phyloP scores from a whole-genome alignment of 2,329 filamentous ascomycete species.

The Colletotrichum navitas region DNA sequence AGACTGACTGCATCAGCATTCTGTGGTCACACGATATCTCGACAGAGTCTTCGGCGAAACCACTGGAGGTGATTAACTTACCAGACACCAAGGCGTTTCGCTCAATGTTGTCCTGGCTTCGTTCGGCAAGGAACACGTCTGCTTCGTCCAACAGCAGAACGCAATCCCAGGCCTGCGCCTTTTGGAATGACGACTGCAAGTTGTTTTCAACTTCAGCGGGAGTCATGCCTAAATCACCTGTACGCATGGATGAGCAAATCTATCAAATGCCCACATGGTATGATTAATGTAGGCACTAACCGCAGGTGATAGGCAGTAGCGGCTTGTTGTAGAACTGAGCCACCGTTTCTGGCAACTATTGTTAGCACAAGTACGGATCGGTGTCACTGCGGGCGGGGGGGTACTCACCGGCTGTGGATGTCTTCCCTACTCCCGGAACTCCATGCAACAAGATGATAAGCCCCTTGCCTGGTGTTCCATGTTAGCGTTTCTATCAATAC shows the following conservation, averaged over 20 bases:
- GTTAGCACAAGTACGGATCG: background rate
- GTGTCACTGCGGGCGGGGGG: background rate
- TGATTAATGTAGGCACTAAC: conserved; percentile 59
- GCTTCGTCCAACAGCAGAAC: conserved; percentile 31
- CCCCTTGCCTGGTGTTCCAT: conserved; percentile 45
- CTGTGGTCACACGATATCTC: background rate
- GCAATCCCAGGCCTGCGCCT: conserved; percentile 39
- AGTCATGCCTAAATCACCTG: conserved; percentile 25
- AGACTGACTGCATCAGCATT: conserved; percentile 46
- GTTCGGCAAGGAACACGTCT: conserved; percentile 71
- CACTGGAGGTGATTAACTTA: background rate
- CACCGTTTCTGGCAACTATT: conserved; percentile 2
- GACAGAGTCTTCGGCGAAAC: background rate
- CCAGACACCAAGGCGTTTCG: conserved; percentile 25
- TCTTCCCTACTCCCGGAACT: conserved; percentile 63
- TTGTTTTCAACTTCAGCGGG: conserved; percentile 28
- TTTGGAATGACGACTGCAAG: conserved; percentile 12
- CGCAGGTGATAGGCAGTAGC: conserved; percentile 61
- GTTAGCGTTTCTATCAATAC: background rate
- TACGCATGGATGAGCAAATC: conserved; percentile 56
- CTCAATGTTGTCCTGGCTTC: conserved; percentile 60
- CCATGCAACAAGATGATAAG: conserved; percentile 61
- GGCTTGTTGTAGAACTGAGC: conserved; percentile 35
- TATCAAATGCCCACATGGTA: conserved; percentile 52
- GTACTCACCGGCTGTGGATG: conserved; percentile 54